Evolutionary conservation across 1,284 basidiomycete species (phyloP).

Genomic region (Abortiporus biennis): DNA sequence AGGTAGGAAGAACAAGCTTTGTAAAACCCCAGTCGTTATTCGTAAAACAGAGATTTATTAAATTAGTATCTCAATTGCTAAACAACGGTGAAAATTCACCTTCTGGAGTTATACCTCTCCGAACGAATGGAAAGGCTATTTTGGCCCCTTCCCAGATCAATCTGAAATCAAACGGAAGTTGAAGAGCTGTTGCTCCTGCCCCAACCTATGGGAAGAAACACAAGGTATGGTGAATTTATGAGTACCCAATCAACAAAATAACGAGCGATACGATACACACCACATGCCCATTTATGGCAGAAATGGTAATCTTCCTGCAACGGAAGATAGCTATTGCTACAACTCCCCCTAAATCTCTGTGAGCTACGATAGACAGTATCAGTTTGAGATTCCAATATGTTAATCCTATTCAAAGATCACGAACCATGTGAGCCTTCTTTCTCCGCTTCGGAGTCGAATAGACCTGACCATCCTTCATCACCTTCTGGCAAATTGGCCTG

Average conservation of each 20-base stretch:
- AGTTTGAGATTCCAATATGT: not conserved
- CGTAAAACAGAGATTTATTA: not conserved
- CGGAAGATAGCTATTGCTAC: conserved; percentile 41
- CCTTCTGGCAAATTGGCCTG: conserved; percentile 42
- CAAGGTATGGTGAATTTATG: not conserved
- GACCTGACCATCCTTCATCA: conserved; percentile 33
- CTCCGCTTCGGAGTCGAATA: conserved; percentile 32
- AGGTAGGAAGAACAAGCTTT: conserved; percentile 46
- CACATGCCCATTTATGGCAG: conserved; percentile 53
- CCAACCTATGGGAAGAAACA: conserved; percentile 31
- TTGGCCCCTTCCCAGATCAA: conserved; percentile 50
- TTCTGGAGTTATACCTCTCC: conserved; percentile 48
- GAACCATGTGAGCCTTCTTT: conserved; percentile 39
- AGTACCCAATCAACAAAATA: not conserved
- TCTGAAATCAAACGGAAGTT: conserved; percentile 52
- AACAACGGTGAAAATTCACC: conserved; percentile 22
- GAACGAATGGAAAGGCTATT: conserved; percentile 47
- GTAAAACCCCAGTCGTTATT: not conserved
- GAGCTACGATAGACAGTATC: conserved; percentile 25
- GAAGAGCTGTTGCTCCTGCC: conserved; percentile 45
- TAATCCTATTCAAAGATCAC: conserved; percentile 9
- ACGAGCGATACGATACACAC: conserved; percentile 24
- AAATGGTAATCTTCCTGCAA: conserved; percentile 52
- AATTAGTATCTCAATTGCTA: not conserved
- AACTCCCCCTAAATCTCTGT: conserved; percentile 43